Evolutionary conservation across 495 filamentous ascomycete species (phyloP).

Genomic region (Penicillium subrubescens): DNA sequence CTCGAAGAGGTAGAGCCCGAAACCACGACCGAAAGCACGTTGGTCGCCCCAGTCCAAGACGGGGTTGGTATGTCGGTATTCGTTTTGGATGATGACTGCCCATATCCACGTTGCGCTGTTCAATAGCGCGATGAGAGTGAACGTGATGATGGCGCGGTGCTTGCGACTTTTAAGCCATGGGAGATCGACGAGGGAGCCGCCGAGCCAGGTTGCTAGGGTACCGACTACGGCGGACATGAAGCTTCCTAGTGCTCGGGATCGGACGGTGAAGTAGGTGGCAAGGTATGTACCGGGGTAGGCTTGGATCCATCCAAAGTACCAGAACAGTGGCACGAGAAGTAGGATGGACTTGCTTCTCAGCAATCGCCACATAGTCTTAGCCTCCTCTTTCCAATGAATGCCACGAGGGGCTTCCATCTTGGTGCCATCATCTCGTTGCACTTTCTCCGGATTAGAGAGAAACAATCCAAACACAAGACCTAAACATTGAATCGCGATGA

Average conservation of each 20-base stretch:
- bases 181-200: neutral
- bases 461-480: neutral
- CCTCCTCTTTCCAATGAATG: neutral
- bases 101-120: neutral
- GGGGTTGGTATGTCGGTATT: neutral
- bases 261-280: neutral
- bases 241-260: neutral
- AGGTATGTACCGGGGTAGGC: neutral
- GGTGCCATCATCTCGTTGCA: neutral
- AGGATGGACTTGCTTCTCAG: neutral
- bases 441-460: neutral
- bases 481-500: neutral
- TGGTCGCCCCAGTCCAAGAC: neutral
- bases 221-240: neutral
- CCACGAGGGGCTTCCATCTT: neutral
- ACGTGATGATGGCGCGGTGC: neutral
- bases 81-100: neutral
- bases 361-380: neutral
- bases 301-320: neutral
- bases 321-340: neutral
- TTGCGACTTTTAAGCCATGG: neutral
- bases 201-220: neutral
- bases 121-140: neutral
- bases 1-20: slow-evolving; percentile 45
- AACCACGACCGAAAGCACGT: slow-evolving; percentile 26